phyloP scores from a whole-genome alignment of 108 stramenopile genomes.

The Fistulifera solaris region DNA sequence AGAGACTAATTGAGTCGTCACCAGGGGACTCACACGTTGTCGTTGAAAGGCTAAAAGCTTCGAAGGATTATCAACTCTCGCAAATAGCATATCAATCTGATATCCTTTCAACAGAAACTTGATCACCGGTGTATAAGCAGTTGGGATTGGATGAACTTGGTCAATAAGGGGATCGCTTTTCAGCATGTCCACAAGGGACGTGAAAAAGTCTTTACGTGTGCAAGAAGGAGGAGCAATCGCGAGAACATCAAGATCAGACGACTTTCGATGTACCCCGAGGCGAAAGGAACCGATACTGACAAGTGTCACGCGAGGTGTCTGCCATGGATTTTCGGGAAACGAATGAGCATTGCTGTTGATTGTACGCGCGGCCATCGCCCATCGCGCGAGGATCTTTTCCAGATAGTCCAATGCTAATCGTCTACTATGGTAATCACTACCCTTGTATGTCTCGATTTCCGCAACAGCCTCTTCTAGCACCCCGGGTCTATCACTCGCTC shows the following conservation, averaged over 20 bases:
- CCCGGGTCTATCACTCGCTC: too few relatives aligned
- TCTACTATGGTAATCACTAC: slow-evolving; percentile 5
- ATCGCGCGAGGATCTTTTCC: slow-evolving; percentile 19
- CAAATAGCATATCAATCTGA: slow-evolving; percentile 65
- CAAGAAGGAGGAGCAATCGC: slow-evolving; percentile 39
- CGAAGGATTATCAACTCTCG: slow-evolving; percentile 16
- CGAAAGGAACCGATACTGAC: slow-evolving; percentile 65
- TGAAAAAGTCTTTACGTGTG: slow-evolving; percentile 54
- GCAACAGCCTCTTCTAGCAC: too few relatives aligned
- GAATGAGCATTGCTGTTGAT: not conserved
- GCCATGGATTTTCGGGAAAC: slow-evolving; percentile 4
- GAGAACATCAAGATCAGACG: slow-evolving; percentile 63
- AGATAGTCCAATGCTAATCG: slow-evolving; percentile 16
- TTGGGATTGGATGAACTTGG: slow-evolving; percentile 50
- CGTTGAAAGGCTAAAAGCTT: slow-evolving; percentile 22
- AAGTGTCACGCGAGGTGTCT: slow-evolving; percentile 15
- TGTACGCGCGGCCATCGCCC: slow-evolving; percentile 10
- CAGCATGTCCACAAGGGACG: slow-evolving; percentile 36
- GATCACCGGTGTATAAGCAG: slow-evolving; percentile 70
- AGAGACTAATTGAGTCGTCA: not conserved
- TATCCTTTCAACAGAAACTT: slow-evolving; percentile 49
- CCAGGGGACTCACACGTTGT: not conserved
- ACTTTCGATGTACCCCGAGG: slow-evolving; percentile 54
- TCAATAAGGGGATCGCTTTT: slow-evolving; percentile 18
- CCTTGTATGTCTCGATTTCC: not conserved